Conservation (phyloP, 228 moss, liverwort and hornwort genomes). For the Sphagnum magellanicum region DNA sequence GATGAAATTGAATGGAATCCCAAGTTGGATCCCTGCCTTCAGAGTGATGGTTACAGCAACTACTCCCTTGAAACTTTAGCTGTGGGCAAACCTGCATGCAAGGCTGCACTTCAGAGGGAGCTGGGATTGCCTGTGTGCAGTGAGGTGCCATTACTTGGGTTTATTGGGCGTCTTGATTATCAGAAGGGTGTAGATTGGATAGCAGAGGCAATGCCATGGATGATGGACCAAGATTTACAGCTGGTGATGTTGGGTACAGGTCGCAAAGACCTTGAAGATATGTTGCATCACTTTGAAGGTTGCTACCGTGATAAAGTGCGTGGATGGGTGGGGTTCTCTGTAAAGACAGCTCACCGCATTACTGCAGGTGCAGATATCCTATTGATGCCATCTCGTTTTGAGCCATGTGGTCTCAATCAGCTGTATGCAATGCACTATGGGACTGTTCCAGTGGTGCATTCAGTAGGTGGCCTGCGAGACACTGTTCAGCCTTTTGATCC, state of each 20-base stretch:
- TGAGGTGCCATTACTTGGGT: constrained; percentile 70
- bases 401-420: constrained; percentile 81
- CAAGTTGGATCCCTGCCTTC: constrained; percentile 45
- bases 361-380: constrained; percentile 72
- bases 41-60: constrained; percentile 56
- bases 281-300: constrained; percentile 54
- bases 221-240: constrained; percentile 74
- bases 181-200: constrained; percentile 77
- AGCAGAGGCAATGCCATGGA: constrained; percentile 73
- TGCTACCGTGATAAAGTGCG: constrained; percentile 61
- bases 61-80: constrained; percentile 27
- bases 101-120: constrained; percentile 66
- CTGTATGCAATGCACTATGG: constrained; percentile 79
- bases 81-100: constrained; percentile 56
- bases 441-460: constrained; percentile 71
- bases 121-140: constrained; percentile 56
- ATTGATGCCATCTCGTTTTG: constrained; percentile 79
- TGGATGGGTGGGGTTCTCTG: constrained; percentile 86
- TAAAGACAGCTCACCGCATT: constrained; percentile 58
- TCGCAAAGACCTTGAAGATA: constrained; percentile 60
- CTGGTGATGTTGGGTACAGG: constrained; percentile 74
- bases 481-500: constrained; percentile 75
- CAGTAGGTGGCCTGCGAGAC: constrained; percentile 69
- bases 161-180: constrained; percentile 67
- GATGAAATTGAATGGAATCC: constrained; percentile 80